Evolutionary conservation across 169 alveolate genomes (phyloP).

Genomic region (Plasmodium malariae): DNA sequence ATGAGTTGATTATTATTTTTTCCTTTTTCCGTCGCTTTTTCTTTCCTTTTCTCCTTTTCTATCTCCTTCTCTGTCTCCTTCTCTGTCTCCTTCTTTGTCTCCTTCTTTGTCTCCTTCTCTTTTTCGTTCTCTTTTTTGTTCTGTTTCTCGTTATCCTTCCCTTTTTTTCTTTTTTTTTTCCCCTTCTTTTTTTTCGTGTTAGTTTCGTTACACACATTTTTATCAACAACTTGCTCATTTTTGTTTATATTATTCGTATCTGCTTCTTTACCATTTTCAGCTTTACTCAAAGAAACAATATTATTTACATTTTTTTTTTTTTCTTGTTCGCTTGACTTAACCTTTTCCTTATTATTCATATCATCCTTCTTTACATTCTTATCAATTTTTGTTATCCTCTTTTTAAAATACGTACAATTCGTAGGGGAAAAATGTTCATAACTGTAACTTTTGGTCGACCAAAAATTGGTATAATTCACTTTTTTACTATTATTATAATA

Average conservation of each 20-base stretch:
- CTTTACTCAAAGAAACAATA: background rate
- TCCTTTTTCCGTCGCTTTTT: background rate
- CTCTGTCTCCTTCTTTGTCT: background rate
- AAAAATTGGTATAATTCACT: background rate
- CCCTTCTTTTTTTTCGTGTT: conserved; percentile 1
- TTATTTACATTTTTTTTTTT: background rate
- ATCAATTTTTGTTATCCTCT: background rate
- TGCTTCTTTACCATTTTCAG: background rate
- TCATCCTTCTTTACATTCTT: background rate
- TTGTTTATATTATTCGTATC: conserved; percentile 6
- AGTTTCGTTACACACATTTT: background rate
- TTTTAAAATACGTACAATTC: conserved; percentile 4
- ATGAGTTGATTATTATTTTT: background rate
- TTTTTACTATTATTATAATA: background rate
- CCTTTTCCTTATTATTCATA: background rate
- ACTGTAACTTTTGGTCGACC: background rate
- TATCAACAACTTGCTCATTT: background rate
- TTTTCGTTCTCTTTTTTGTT: conserved; percentile 8
- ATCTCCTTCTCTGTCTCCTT: background rate
- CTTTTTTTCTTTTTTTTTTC: background rate
- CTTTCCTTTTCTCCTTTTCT: background rate
- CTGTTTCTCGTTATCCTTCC: background rate
- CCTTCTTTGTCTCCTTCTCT: background rate
- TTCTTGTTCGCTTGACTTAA: conserved; percentile 4
- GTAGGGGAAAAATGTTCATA: background rate